Base-by-base conservation (phyloP, 2,329 filamentous ascomycete genomes). In the Colletotrichum liriopes region DNA sequence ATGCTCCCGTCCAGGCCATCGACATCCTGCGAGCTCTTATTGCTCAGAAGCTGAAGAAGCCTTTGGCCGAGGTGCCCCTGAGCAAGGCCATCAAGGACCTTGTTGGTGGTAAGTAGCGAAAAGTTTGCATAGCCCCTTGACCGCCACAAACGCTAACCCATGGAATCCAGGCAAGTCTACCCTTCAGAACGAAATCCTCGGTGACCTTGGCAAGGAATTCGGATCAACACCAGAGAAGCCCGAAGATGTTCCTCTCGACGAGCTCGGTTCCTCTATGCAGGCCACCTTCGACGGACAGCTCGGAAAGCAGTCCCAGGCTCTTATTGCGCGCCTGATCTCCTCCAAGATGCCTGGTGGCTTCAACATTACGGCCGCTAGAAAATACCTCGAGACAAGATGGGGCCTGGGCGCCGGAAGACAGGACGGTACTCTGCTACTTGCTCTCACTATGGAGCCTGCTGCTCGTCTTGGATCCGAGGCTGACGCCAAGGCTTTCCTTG, bases 321-420 rank as follows among this genome's bases (percentile, higher is more conserved):
- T 99, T 69, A 93, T 99, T 82, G 96, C 96, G 61, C 93, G 96
- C 77, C 87, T 99, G 81, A 96, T 99, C 54, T 98, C 96, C 2
- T 98, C 96, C 39, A 99, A 99, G 86, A 99, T 99, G 96, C 96
- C 96, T 59, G 96, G 96, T 86, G 96, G 96, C 74, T 99, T 99
- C 90, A 99, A 98, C 83, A 98, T 98, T 82, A 98, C 96, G 79
- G 89, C 94, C 16, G 94, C 97, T 58, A 91, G 96, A 79, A 99
- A 99, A 85, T 97, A 99, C 80, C 86, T 99, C 55, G 96, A 98
- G 85, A 94, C 93, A 20, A 90, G 94, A 82, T 99, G 96, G 95
- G 96, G 96, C 67, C 86, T 99, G 70, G 94, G 88, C 5, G 81
- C 92, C 32, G 96, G 96, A 37, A 90, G 96, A 79, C 96, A 99